Conservation (phyloP, 2,329 filamentous ascomycete species). For the Ophiocordyceps robertsii region DNA sequence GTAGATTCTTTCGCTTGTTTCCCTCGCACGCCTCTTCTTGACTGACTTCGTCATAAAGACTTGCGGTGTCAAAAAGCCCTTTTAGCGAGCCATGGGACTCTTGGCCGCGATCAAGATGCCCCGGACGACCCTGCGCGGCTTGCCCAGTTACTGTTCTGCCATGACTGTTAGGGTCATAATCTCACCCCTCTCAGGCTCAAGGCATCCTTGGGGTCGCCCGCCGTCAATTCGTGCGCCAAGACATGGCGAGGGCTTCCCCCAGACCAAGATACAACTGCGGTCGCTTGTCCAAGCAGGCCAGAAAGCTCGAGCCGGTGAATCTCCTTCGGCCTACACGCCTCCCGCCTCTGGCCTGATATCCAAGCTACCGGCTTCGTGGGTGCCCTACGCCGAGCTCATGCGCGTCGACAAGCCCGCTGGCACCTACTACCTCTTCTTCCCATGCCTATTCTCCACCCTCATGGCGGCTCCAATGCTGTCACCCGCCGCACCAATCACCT, state of each 20-base stretch:
- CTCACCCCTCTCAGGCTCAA: neutral
- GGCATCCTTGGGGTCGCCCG: neutral
- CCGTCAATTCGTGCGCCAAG: conserved; percentile 1
- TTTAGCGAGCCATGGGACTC: neutral
- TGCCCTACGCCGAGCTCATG: conserved; percentile 73
- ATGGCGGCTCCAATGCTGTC: conserved; percentile 58
- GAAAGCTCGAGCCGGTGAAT: neutral
- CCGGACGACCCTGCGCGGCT: neutral
- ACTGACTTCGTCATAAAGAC: neutral
- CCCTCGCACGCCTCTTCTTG: no score
- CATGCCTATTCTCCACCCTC: conserved; percentile 72
- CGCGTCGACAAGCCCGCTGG: conserved; percentile 72
- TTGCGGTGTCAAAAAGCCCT: neutral
- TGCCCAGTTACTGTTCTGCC: neutral
- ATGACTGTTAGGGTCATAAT: neutral
- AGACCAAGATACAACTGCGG: conserved; percentile 7
- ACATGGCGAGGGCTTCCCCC: conserved; percentile 11
- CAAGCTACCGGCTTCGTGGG: conserved; percentile 50
- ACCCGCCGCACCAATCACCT: conserved; percentile 45
- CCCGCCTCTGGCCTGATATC: conserved; percentile 61
- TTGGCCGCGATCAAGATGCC: neutral
- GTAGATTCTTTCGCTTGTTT: no score
- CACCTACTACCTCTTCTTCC: conserved; percentile 76
- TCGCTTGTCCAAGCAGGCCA: conserved; percentile 1
- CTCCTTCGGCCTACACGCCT: conserved; percentile 39